Conservation (phyloP, 106 monocot species). For the Platanthera guangdongensis region DNA sequence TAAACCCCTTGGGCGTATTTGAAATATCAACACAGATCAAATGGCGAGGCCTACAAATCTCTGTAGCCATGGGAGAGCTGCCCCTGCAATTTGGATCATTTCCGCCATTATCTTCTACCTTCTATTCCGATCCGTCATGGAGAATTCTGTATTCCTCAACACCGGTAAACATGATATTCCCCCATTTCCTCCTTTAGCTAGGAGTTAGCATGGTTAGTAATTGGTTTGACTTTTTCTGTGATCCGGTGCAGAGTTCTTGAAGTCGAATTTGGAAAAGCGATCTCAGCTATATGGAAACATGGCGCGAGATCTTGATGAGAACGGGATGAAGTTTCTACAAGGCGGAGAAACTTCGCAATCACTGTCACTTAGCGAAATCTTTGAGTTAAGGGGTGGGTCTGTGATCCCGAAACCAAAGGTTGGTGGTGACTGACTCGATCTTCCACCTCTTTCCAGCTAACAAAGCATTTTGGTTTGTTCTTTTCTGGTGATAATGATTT, state of each 20-base stretch:
- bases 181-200: not conserved
- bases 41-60: not conserved
- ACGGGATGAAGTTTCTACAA: slow-evolving; percentile 53
- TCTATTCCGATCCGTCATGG: slow-evolving; percentile 17
- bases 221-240: not conserved
- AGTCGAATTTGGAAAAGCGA: slow-evolving; percentile 31
- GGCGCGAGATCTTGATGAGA: slow-evolving; percentile 69
- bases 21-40: not conserved
- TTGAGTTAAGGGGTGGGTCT: slow-evolving; percentile 35
- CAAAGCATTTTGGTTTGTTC: not conserved
- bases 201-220: not conserved
- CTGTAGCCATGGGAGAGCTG: not conserved
- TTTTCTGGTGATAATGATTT: not conserved
- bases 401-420: slow-evolving; percentile 69
- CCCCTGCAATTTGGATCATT: slow-evolving; percentile 27
- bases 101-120: slow-evolving; percentile 25
- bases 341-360: slow-evolving; percentile 88
- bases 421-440: not conserved
- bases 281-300: slow-evolving; percentile 63
- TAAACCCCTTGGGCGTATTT: no score
- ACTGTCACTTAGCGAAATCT: slow-evolving; percentile 66
- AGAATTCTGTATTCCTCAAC: slow-evolving; percentile 3
- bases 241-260: not conserved
- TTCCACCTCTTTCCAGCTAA: not conserved
- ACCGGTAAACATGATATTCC: not conserved